Evolutionary conservation across 345 rosid species (phyloP).

Genomic region (Brassica juncea): DNA sequence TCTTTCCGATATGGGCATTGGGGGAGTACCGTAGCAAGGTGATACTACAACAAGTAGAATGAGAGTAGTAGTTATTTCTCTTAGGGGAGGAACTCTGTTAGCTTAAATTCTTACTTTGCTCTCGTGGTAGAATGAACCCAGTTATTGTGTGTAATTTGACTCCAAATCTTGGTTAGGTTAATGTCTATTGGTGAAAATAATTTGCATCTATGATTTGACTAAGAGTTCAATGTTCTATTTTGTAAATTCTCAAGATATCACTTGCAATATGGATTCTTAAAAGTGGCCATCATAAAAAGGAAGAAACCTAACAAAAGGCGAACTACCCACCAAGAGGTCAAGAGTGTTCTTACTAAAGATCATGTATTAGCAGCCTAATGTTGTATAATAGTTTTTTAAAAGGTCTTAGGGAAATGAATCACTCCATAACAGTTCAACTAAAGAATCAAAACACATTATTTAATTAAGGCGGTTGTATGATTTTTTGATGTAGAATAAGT

Average conservation of each 20-base stretch:
- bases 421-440: neutral
- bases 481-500: neutral
- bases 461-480: neutral
- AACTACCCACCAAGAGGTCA: too few species aligned
- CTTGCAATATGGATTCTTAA: too few species aligned
- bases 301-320: too few species aligned
- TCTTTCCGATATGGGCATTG: constrained; percentile 70
- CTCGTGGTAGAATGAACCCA: neutral
- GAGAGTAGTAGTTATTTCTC: neutral
- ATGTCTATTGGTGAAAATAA: too few species aligned
- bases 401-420: neutral
- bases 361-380: neutral
- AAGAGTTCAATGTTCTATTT: too few species aligned
- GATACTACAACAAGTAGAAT: constrained; percentile 34
- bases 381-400: neutral
- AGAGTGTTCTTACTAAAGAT: too few species aligned
- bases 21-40: constrained; percentile 59
- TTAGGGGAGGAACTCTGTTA: neutral
- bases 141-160: neutral
- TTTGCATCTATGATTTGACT: too few species aligned
- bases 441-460: neutral
- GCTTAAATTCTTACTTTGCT: neutral
- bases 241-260: too few species aligned
- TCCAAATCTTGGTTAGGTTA: too few species aligned
- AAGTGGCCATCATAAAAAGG: too few species aligned